Evolutionary conservation across 148 eudicot species (phyloP).

Genomic region (Vaccinium vitisidaea): DNA sequence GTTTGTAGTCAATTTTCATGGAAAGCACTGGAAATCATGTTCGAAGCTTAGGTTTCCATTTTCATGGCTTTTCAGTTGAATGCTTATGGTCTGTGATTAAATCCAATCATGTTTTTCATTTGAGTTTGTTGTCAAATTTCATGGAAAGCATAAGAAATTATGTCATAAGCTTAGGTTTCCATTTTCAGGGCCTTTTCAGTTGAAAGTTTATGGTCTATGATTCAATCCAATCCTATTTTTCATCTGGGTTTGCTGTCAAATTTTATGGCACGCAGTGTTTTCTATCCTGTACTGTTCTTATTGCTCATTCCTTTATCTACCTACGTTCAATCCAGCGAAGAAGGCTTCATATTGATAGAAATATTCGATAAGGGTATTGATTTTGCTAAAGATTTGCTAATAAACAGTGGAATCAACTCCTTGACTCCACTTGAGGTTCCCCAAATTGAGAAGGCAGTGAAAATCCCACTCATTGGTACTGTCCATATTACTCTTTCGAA

Average conservation of each 20-base stretch:
- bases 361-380: slow-evolving; percentile 73
- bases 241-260: slow-evolving; percentile 7
- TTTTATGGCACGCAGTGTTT: slow-evolving; percentile 1
- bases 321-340: slow-evolving; percentile 41
- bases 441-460: slow-evolving; percentile 50
- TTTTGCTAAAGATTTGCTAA: slow-evolving; percentile 66
- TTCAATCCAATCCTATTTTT: slow-evolving; percentile 5
- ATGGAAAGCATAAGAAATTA: too few relatives aligned
- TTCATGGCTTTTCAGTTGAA: neutral
- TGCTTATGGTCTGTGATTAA: neutral
- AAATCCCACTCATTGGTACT: slow-evolving; percentile 62
- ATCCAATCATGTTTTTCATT: slow-evolving; percentile 7
- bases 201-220: neutral
- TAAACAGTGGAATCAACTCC: slow-evolving; percentile 52
- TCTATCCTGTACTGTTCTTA: neutral
- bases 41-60: neutral
- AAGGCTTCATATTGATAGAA: slow-evolving; percentile 63
- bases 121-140: neutral
- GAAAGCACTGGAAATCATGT: neutral
- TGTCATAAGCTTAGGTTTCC: neutral
- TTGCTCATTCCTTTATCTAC: slow-evolving; percentile 23
- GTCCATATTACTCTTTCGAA: slow-evolving; percentile 63
- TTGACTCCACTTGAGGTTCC: slow-evolving; percentile 67
- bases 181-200: neutral
- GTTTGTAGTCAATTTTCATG: too few relatives aligned